Evolutionary conservation across 768 basidiomycete species (phyloP).

Genomic region (Lentinula lateritia): DNA sequence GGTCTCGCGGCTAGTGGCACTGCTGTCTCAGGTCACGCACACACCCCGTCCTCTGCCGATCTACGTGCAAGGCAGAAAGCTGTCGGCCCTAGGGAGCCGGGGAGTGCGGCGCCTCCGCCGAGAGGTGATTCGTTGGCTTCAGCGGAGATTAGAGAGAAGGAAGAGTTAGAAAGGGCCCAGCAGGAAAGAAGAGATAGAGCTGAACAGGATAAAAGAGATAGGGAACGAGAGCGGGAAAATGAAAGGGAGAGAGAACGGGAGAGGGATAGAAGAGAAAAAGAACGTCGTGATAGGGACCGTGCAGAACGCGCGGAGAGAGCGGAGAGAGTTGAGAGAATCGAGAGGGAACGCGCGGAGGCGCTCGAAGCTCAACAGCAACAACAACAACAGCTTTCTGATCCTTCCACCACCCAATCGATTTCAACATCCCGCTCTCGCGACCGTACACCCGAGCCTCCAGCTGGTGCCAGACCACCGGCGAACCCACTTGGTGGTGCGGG

Average conservation of each 20-base stretch:
- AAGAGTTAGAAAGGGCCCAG: conserved; percentile 19
- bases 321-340: conserved; percentile 6
- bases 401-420: no score
- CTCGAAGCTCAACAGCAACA: neutral
- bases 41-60: conserved; percentile 60
- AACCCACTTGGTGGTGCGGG: conserved; percentile 16
- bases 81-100: conserved; percentile 34
- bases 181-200: conserved; percentile 15
- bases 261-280: conserved; percentile 23
- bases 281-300: conserved; percentile 31
- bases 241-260: conserved; percentile 24
- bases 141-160: conserved; percentile 17
- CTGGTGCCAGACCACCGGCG: conserved; percentile 26
- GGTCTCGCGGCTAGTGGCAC: neutral
- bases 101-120: conserved; percentile 28
- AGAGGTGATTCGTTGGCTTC: conserved; percentile 45
- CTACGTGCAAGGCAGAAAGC: conserved; percentile 60
- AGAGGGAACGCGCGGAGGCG: neutral
- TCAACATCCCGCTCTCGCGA: neutral
- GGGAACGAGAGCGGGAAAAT: conserved; percentile 13
- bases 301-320: conserved; percentile 18
- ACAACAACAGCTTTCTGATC: neutral
- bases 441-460: conserved; percentile 16
- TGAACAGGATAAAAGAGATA: conserved; percentile 14
- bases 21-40: conserved; percentile 8